A percentile compares a stretch with the other conserved stretches of the same genome.
Evolutionary conservation across 2,329 filamentous ascomycete genomes (phyloP).

Genomic region (Fusarium falciforme): DNA sequence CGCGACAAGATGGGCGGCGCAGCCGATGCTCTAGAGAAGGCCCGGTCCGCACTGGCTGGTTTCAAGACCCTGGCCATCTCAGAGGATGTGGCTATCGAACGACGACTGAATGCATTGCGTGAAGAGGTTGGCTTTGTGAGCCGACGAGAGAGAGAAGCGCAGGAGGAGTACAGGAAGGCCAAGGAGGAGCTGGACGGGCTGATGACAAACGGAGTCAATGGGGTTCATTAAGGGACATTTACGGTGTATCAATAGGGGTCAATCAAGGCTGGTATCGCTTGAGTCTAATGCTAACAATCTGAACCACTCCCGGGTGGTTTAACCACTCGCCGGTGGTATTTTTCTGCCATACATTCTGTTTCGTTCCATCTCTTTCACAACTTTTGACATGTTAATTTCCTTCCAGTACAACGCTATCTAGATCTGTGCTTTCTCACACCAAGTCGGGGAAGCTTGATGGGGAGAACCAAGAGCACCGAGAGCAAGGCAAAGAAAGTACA

Average conservation of each 20-base stretch:
- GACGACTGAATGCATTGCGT: constrained; percentile 78
- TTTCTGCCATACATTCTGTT: constrained; percentile 3
- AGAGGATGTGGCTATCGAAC: constrained; percentile 80
- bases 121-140: constrained; percentile 87
- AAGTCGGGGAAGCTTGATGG: constrained; percentile 66
- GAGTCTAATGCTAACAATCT: constrained; percentile 34
- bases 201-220: constrained; percentile 49
- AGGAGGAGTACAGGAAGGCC: constrained; percentile 82
- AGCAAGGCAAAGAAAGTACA: constrained; percentile 60
- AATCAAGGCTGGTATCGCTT: constrained; percentile 25
- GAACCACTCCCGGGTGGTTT: not conserved
- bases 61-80: constrained; percentile 81
- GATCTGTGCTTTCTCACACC: constrained; percentile 52
- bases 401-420: not conserved
- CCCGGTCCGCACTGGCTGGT: constrained; percentile 75
- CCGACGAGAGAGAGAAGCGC: constrained; percentile 86
- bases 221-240: constrained; percentile 50
- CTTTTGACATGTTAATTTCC: not conserved
- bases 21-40: constrained; percentile 78
- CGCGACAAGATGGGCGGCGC: constrained; percentile 83
- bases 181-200: constrained; percentile 82
- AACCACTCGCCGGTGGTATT: constrained; percentile 3
- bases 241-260: constrained; percentile 39
- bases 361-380: constrained; percentile 4
- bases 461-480: constrained; percentile 59